These are phyloP conservation scores for Blastobotrys serpentis DNA, from an alignment of 1,139 yeast genomes.

Conservation along the genomic window DNA sequence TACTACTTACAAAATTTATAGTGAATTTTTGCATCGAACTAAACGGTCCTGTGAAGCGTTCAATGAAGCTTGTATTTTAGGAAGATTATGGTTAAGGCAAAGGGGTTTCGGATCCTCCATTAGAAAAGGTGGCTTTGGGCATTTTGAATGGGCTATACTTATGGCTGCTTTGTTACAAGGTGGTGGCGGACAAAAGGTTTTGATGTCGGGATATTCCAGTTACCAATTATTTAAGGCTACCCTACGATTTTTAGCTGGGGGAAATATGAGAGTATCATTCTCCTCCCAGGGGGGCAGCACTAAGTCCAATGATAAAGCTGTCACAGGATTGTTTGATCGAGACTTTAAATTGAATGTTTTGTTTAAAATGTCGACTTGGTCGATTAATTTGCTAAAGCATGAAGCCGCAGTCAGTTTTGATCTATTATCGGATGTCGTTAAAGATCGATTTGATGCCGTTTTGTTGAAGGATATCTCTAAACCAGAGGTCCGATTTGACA, in stretches of 20 bases:
- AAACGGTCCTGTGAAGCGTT: constrained; percentile 80
- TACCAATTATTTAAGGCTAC: constrained; percentile 91
- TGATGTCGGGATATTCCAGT: constrained; percentile 84
- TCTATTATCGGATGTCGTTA: constrained; percentile 72
- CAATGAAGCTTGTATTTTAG: constrained; percentile 82
- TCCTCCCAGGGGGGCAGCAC: constrained; percentile 16
- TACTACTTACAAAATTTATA: constrained; percentile 63
- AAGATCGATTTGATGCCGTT: constrained; percentile 83
- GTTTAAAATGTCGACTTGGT: constrained; percentile 75
- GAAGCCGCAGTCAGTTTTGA: constrained; percentile 69
- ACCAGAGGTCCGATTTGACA: constrained; percentile 64
- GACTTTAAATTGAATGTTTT: constrained; percentile 71
- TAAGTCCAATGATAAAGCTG: constrained; percentile 17
- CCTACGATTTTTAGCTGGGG: constrained; percentile 74
- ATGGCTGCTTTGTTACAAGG: constrained; percentile 83
- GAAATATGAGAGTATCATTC: constrained; percentile 34
- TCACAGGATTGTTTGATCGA: constrained; percentile 61
- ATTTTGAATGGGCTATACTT: constrained; percentile 79
- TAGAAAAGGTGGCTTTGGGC: constrained; percentile 76
- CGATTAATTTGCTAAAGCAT: constrained; percentile 59
- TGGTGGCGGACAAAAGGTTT: constrained; percentile 59
- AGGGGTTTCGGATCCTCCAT: constrained; percentile 67
- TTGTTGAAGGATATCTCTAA: constrained; percentile 62
- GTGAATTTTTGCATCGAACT: constrained; percentile 71
- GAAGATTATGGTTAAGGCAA: constrained; percentile 86